These are phyloP conservation scores for Amylocarpus encephaloides DNA, from an alignment of 2,329 filamentous ascomycete genomes.

Conservation along the genomic window DNA sequence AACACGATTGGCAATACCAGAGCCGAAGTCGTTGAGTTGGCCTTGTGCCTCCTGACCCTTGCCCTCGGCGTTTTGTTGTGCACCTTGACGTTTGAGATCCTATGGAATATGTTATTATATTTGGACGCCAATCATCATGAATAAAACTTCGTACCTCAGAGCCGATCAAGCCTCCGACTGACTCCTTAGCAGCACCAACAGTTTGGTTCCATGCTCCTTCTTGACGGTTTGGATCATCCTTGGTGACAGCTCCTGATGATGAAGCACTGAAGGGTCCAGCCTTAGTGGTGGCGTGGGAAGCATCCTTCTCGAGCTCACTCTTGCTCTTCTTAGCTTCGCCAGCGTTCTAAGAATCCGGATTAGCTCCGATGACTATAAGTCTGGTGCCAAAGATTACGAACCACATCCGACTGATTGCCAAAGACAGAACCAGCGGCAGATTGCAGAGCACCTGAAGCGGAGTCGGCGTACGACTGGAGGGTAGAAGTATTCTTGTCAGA, in stretches of 20 bases:
- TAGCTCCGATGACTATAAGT: not conserved
- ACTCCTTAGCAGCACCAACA: conserved; percentile 77
- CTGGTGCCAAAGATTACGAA: conserved; percentile 37
- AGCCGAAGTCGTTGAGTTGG: conserved; percentile 67
- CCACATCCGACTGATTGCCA: conserved; percentile 57
- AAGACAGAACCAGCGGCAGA: conserved; percentile 65
- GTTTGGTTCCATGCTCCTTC: conserved; percentile 82
- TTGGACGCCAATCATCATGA: not conserved
- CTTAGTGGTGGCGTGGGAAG: conserved; percentile 69
- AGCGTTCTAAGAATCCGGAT: conserved; percentile 8
- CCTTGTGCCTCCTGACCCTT: conserved; percentile 78
- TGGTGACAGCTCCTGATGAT: conserved; percentile 60
- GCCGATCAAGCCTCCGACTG: conserved; percentile 68
- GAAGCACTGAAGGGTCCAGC: conserved; percentile 66
- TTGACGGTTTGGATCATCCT: conserved; percentile 66
- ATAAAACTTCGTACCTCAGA: conserved; percentile 48
- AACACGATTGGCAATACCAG: conserved; percentile 61
- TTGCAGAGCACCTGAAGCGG: conserved; percentile 66
- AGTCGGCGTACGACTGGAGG: conserved; percentile 70
- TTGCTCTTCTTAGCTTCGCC: conserved; percentile 52
- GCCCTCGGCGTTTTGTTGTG: conserved; percentile 71
- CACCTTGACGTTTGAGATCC: conserved; percentile 66
- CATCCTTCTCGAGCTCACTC: conserved; percentile 60
- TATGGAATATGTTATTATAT: conserved; percentile 24
- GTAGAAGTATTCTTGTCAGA: conserved; percentile 58